These are phyloP conservation scores for Recurvomyces mirabilis DNA, from an alignment of 495 filamentous ascomycete species.

Conservation along the genomic window DNA sequence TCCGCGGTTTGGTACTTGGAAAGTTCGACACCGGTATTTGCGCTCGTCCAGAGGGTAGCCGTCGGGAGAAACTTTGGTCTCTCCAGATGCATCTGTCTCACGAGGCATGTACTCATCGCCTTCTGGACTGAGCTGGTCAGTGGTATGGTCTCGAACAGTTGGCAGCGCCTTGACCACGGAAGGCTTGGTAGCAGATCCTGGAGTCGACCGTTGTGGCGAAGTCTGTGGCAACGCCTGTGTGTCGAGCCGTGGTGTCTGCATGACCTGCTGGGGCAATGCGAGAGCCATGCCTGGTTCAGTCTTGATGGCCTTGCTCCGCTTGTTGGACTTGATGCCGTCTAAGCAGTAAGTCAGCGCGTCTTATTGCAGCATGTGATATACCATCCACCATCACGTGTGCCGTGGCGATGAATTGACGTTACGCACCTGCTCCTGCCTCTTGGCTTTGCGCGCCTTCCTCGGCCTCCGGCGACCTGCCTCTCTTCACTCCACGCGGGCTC, in stretches of 20 bases:
- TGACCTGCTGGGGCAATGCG: constrained; percentile 25
- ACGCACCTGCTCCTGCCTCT: constrained; percentile 73
- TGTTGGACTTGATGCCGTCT: constrained; percentile 63
- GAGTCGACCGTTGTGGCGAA: constrained; percentile 72
- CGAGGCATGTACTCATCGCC: constrained; percentile 95
- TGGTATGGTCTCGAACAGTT: constrained; percentile 93
- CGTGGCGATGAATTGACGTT: constrained; percentile 10
- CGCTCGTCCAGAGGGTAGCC: constrained; percentile 72
- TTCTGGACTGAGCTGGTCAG: constrained; percentile 82
- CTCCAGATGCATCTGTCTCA: constrained; percentile 83
- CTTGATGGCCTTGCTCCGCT: constrained; percentile 57
- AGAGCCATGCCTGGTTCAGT: constrained; percentile 31
- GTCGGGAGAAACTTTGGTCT: constrained; percentile 79
- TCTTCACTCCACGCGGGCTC: constrained; percentile 71
- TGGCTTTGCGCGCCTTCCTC: constrained; percentile 55
- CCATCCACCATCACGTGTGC: background rate
- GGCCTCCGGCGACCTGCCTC: constrained; percentile 81
- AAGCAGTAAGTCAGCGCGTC: constrained; percentile 1
- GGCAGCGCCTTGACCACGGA: constrained; percentile 84
- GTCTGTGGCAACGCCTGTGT: constrained; percentile 56
- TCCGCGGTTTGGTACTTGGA: constrained; percentile 77
- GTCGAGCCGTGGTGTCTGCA: constrained; percentile 74
- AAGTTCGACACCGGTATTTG: constrained; percentile 88
- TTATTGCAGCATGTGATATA: background rate
- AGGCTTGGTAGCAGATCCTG: constrained; percentile 57